Base-by-base conservation (phyloP, 352 stramenopile species). In the Poterioochromonas sp. region DNA sequence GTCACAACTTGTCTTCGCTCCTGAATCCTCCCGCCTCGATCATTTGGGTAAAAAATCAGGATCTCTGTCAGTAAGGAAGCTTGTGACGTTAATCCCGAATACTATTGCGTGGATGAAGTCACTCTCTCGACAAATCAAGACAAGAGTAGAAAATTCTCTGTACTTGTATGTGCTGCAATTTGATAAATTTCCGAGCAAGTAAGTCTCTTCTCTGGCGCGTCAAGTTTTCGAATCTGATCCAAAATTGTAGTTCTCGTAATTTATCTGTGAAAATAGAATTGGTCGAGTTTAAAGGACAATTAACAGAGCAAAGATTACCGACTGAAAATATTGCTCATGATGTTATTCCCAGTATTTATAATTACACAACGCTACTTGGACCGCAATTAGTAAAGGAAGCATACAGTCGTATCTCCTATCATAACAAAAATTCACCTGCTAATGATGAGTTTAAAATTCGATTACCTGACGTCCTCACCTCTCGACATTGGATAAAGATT, bases 401-500 rank as follows among this genome's bases (percentile, higher is more conserved):
- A 18, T 74, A 40, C 32, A 58, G 37, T 2, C 5, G 40, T 29
- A n/a, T 74, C 39, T 74, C 65, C 3, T 74, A 74, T n/a, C 65
- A 74, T 39, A 39, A 40, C 0, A 35, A 12, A n/a, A 58, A 51
- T 26, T 37, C 65, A 32, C 22, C 20, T 11, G 1, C 53, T 1
- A 58, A 39, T n/a, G 65, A 74, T 39, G 65, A 74, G 43, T 34
- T 74, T 51, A 74, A 74, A n/a, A 74, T 74, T 37, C 12, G 43
- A 40, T 35, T 74, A 35, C 65, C 65, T n/a, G 37, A 58, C 22
- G 20, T 54, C 5, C 18, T 74, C 1, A 58, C 65, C 0, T 18
- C 5, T 20, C 8, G 41, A 35, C 65, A 74, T 54, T 74, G 37
- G 3, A 3, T 74, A 1, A 58, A 58, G 32, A 54, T 74, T n/a